These are phyloP conservation scores for Apiotrichum porosum DNA, from an alignment of 1,284 basidiomycete species.

Conservation along the genomic window DNA sequence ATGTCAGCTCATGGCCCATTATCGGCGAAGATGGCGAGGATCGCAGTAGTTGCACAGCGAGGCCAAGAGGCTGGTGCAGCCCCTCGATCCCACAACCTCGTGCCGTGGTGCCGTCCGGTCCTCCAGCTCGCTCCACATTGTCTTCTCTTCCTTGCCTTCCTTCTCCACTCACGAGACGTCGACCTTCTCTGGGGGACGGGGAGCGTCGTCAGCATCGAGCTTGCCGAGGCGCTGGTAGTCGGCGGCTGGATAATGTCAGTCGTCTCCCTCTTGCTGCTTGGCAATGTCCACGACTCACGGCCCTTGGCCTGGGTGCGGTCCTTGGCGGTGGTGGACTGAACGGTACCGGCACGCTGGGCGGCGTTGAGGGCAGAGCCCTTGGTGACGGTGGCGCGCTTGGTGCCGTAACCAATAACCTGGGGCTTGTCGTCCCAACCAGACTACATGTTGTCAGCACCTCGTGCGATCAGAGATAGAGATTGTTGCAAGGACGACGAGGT, in stretches of 20 bases:
- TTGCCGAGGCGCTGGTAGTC: constrained; percentile 92
- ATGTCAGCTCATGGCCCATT: too few relatives aligned
- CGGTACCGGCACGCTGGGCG: constrained; percentile 20
- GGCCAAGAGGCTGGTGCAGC: not conserved
- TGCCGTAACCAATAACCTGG: constrained; percentile 38
- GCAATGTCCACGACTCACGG: constrained; percentile 12
- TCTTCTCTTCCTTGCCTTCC: too few relatives aligned
- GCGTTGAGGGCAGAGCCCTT: constrained; percentile 34
- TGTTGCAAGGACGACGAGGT: too few relatives aligned
- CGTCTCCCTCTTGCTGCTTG: too few relatives aligned
- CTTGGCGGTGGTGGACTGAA: constrained; percentile 20
- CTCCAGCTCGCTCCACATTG: too few relatives aligned
- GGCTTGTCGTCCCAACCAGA: constrained; percentile 43
- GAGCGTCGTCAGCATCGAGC: constrained; percentile 92
- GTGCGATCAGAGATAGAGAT: too few relatives aligned
- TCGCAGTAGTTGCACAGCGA: too few relatives aligned
- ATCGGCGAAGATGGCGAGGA: not conserved
- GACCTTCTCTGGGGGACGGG: constrained; percentile 87
- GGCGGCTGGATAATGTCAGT: constrained; percentile 56
- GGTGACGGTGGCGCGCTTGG: constrained; percentile 25
- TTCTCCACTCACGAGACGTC: constrained; percentile 38
- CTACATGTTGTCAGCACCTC: constrained; percentile 14
- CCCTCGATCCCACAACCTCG: too few relatives aligned
- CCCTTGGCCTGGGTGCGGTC: constrained; percentile 10
- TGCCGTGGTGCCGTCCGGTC: too few relatives aligned